Conservation (phyloP, 2,329 filamentous ascomycete species). For the Colletotrichum sp. region DNA sequence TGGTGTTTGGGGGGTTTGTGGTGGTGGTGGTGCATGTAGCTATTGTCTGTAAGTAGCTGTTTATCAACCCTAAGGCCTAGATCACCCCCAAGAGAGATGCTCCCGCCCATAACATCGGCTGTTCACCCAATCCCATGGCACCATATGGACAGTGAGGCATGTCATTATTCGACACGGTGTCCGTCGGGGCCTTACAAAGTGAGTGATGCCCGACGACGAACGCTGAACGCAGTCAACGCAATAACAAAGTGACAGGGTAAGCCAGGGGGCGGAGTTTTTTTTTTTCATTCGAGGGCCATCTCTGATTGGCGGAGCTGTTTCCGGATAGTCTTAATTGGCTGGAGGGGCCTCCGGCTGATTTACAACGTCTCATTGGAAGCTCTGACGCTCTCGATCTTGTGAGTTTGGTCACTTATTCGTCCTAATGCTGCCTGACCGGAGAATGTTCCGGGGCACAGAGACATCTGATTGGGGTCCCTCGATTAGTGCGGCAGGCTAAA, state of each 20-base stretch:
- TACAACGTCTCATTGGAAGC: background rate
- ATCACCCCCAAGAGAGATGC: background rate
- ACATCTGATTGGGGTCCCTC: background rate
- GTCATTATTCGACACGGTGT: background rate
- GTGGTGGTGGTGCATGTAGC: background rate
- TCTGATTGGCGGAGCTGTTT: background rate
- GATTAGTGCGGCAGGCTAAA: background rate
- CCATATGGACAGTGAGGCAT: background rate
- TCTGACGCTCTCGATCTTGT: background rate
- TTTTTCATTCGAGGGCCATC: background rate
- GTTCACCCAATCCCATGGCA: background rate
- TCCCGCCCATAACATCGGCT: background rate
- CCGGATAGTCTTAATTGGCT: background rate
- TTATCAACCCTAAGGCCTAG: background rate
- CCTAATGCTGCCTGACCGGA: background rate
- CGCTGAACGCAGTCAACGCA: background rate
- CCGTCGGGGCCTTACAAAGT: background rate
- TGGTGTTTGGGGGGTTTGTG: too few relatives aligned
- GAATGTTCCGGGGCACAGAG: background rate
- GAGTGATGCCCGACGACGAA: background rate
- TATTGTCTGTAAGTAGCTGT: background rate
- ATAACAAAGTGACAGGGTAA: background rate
- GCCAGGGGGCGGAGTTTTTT: background rate
- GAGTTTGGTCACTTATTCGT: background rate
- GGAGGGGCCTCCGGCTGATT: background rate